Evolutionary conservation across 2,329 filamentous ascomycete genomes (phyloP), one percentile per base, ranked within the genome.

Genomic region (Chalaropsis ovoidea): DNA sequence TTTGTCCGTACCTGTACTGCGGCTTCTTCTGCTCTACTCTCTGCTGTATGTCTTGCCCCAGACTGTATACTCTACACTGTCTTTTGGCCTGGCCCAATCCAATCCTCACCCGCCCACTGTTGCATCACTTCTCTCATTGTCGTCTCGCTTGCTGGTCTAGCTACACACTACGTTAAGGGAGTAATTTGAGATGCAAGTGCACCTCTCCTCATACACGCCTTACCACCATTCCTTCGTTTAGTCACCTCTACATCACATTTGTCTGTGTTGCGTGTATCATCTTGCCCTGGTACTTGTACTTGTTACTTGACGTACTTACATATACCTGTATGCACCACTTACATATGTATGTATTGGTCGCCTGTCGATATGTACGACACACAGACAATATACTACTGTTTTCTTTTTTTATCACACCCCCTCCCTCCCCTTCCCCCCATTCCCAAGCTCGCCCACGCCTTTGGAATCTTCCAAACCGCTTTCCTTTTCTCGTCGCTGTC

Each of bases 371-470:
- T 58, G 54, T 39, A 39, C 54, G 31, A 58, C 54, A 58, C 54
- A 58, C 54, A 58, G 54, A 58, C 54, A 58, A 19, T 39, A 58
- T 39, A 8, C 31, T 58, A 39, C 24, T 35, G 24, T 6, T 1
- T 58, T 58, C 52, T 58, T 58, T 58, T 58, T 58, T 58, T 39
- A 39, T 39, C 54, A 58, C 54, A 39, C 54, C 52, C 52, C 52
- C 52, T 56, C 52, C 52, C 52, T 22, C 11, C 42, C 42, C 42
- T 15, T n/a, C 22, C 22, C 31, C 54, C 27, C 54, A 35, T 39
- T 19, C 54, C 54, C 31, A 56, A 56, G 52, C 52, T 56, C 42
- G 52, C 15, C 52, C 22, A 56, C 52, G 52, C 52, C 24, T 27
- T 56, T 27, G 52, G 24, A 56, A 56, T 56, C 24, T 56, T 56